Conservation (phyloP, 352 stramenopile genomes). For the Phytophthora pseudosyringae region DNA sequence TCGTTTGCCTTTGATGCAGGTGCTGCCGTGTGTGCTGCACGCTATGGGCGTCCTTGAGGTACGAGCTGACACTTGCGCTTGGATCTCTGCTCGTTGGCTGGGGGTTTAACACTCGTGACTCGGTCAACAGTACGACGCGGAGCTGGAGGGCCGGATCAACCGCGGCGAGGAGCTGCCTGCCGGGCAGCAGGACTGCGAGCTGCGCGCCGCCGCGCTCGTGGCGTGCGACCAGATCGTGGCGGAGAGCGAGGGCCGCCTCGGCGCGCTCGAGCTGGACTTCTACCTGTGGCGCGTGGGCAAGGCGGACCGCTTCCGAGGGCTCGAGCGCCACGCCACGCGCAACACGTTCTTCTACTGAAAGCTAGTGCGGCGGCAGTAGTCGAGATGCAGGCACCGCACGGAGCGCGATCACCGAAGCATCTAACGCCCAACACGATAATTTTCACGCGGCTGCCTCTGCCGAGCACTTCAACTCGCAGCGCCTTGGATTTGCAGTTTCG, state of each 20-base stretch:
- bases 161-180: conserved; percentile 52
- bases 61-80: conserved; percentile 3
- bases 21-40: conserved; percentile 76
- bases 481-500: conserved; percentile 26
- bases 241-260: conserved; percentile 53
- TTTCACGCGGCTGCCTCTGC: conserved; percentile 35
- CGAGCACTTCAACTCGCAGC: conserved; percentile 28
- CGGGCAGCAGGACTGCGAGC: conserved; percentile 62
- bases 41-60: conserved; percentile 78
- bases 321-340: conserved; percentile 78
- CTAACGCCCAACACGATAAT: conserved; percentile 23
- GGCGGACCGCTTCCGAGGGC: conserved; percentile 63
- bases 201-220: conserved; percentile 70
- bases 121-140: conserved; percentile 53
- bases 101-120: conserved; percentile 4
- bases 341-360: conserved; percentile 75
- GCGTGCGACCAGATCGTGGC: conserved; percentile 74
- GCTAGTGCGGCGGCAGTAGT: background rate
- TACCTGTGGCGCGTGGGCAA: conserved; percentile 86
- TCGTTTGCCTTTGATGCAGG: conserved; percentile 33
- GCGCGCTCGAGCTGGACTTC: conserved; percentile 56
- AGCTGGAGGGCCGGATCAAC: conserved; percentile 58
- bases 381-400: background rate
- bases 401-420: conserved; percentile 10
- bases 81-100: background rate